A percentile compares a stretch with the other conserved stretches of the same genome.
phyloP scores from a whole-genome alignment of 345 rosid genomes.

The Cardamine occulta region DNA sequence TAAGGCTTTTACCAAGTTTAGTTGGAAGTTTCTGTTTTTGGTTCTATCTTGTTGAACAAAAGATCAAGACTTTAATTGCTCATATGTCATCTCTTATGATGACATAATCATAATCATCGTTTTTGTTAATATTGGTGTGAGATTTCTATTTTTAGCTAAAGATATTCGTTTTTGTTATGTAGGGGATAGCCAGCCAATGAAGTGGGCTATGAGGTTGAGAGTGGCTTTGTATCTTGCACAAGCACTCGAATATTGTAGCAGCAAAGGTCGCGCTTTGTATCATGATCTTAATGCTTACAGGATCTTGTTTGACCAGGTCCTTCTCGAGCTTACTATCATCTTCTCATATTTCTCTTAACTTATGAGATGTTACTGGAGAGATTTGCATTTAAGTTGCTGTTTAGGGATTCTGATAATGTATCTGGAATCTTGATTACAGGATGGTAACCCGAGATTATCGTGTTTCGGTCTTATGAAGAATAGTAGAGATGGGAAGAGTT shows the following conservation, averaged over 20 bases:
- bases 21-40: constrained; percentile 29
- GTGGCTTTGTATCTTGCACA: constrained; percentile 82
- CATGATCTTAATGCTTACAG: constrained; percentile 90
- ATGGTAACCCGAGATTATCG: constrained; percentile 79
- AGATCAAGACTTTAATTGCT: constrained; percentile 1
- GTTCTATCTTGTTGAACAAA: not conserved
- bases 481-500: constrained; percentile 92
- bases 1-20: constrained; percentile 32
- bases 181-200: constrained; percentile 94
- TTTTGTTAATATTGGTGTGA: constrained; percentile 7
- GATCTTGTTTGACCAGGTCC: constrained; percentile 78
- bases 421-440: constrained; percentile 50
- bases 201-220: constrained; percentile 89
- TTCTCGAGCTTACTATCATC: constrained; percentile 15
- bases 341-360: not conserved
- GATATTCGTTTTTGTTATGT: constrained; percentile 9
- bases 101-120: not conserved
- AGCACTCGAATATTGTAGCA: constrained; percentile 79
- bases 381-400: not conserved
- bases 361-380: not conserved
- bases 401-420: constrained; percentile 16
- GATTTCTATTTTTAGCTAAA: not conserved
- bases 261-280: constrained; percentile 77
- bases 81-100: not conserved
- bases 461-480: constrained; percentile 92